Evolutionary conservation across 1,284 basidiomycete genomes (phyloP).

Genomic region (Wolfiporia cocos): DNA sequence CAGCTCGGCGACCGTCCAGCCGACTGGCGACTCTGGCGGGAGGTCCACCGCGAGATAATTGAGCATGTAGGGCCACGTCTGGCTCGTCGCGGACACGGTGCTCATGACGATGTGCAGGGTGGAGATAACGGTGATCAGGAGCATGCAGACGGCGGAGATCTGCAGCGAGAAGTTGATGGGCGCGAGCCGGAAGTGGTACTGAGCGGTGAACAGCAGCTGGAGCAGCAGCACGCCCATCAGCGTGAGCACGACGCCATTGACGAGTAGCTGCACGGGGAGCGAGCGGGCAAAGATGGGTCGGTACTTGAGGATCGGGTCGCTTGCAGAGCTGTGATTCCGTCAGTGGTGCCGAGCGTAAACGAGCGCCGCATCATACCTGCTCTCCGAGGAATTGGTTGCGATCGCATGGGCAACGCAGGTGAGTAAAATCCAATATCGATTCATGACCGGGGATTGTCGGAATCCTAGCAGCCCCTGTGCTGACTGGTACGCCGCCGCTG

Average conservation of each 20-base stretch:
- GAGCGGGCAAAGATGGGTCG: constrained; percentile 80
- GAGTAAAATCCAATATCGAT: too few relatives aligned
- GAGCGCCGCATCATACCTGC: too few relatives aligned
- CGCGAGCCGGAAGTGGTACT: constrained; percentile 94
- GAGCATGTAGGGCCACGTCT: constrained; percentile 91
- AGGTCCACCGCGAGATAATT: constrained; percentile 85
- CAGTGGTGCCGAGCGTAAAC: too few relatives aligned
- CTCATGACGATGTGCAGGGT: constrained; percentile 73
- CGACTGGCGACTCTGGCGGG: constrained; percentile 44
- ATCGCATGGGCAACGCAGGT: too few relatives aligned
- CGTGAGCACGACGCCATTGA: constrained; percentile 84
- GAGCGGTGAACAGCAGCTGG: constrained; percentile 91
- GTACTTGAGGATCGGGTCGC: constrained; percentile 72
- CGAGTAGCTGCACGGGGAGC: constrained; percentile 86
- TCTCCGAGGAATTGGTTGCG: too few relatives aligned
- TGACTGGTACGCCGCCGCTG: too few relatives aligned
- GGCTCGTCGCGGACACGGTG: constrained; percentile 55
- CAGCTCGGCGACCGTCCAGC: constrained; percentile 66
- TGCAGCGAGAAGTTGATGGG: constrained; percentile 90
- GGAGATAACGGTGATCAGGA: constrained; percentile 75
- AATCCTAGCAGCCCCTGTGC: too few relatives aligned
- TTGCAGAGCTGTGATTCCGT: constrained; percentile 22
- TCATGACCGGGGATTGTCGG: too few relatives aligned
- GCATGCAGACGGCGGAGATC: constrained; percentile 73
- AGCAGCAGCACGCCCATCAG: constrained; percentile 85